These are phyloP conservation scores for Eucalyptus cloeziana DNA, from an alignment of 345 rosid species.

Conservation along the genomic window DNA sequence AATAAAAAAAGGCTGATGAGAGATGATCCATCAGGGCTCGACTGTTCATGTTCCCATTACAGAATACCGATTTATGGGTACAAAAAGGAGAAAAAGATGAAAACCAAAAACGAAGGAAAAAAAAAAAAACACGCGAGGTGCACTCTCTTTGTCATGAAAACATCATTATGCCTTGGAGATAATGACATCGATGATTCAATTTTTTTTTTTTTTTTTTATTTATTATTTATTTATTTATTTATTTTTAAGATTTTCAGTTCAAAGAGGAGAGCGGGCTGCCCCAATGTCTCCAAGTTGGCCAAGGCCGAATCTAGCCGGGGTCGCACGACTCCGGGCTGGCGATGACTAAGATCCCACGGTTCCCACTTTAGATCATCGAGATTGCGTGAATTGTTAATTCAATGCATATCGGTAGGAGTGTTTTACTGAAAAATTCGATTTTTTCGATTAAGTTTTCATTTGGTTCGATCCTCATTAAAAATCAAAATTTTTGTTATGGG, in stretches of 20 bases:
- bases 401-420: rapidly evolving
- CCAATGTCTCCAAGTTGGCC: no score
- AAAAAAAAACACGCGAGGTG: neutral
- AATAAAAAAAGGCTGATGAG: neutral
- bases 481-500: no score
- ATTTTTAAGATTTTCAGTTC: rapidly evolving
- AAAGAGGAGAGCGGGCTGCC: neutral
- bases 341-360: rapidly evolving
- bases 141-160: neutral
- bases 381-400: rapidly evolving
- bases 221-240: no score
- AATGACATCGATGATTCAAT: neutral
- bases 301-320: neutral
- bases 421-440: no score
- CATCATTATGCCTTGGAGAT: neutral
- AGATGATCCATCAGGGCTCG: neutral
- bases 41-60: neutral
- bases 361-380: rapidly evolving
- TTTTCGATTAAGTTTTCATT: no score
- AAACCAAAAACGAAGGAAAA: neutral
- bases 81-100: neutral
- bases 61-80: neutral
- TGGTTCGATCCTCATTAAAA: no score
- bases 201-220: no score
- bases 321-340: rapidly evolving